Conservation (phyloP, 23 red algal genomes). For the Gracilaria gracilis region DNA sequence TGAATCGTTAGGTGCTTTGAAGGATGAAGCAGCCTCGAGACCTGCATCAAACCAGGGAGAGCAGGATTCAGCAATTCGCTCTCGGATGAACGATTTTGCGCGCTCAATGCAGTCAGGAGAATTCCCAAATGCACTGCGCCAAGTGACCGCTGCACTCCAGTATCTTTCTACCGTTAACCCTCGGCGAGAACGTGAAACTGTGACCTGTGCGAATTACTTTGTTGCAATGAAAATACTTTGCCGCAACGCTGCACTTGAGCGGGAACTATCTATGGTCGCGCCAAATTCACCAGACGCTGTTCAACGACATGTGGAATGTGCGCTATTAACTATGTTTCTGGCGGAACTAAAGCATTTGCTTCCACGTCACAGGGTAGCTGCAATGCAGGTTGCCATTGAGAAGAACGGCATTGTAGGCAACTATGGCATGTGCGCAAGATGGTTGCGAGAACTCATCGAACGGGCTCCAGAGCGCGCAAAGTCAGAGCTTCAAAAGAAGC, state of each 20-base stretch:
- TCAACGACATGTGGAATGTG: constrained; percentile 40
- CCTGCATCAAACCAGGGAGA: constrained; percentile 13
- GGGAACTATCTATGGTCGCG: constrained; percentile 14
- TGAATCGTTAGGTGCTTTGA: constrained; percentile 19
- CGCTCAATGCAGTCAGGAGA: constrained; percentile 70
- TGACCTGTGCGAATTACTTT: constrained; percentile 66
- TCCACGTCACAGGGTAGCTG: constrained; percentile 59
- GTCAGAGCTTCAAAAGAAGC: constrained; percentile 17
- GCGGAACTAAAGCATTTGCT: constrained; percentile 68
- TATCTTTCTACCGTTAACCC: constrained; percentile 46
- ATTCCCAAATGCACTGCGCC: constrained; percentile 51
- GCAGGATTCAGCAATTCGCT: constrained; percentile 55
- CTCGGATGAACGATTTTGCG: constrained; percentile 75
- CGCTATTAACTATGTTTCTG: constrained; percentile 72
- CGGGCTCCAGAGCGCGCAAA: constrained; percentile 42
- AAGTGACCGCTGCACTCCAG: constrained; percentile 52
- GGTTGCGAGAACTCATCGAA: constrained; percentile 63
- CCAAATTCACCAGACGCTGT: constrained; percentile 28
- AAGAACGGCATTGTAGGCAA: constrained; percentile 70
- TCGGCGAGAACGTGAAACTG: constrained; percentile 55
- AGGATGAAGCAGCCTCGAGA: neutral
- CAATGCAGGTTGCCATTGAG: constrained; percentile 63
- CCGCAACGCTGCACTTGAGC: constrained; percentile 44
- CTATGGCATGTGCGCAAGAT: constrained; percentile 74
- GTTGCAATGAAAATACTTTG: constrained; percentile 64